Percentiles rank a stretch among this genome's conserved stretches.
These are phyloP conservation scores for Vittaforma corneae DNA, from an alignment of 371 early-diverging fungal genomes.

Conservation along the genomic window DNA sequence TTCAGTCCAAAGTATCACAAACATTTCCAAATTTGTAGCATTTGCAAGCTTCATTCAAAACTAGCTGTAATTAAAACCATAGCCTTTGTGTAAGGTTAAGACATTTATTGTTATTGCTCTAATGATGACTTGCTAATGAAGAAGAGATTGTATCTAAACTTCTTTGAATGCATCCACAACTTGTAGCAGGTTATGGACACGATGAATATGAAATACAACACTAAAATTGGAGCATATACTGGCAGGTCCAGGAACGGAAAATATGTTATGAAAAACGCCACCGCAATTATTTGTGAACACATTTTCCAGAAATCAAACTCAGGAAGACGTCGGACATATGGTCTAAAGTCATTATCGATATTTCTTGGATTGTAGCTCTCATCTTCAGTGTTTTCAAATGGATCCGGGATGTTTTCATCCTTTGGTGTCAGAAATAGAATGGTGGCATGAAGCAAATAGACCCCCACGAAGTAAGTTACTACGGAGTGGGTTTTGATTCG, in stretches of 20 bases:
- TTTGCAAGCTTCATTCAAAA: too few species aligned
- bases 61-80: too few species aligned
- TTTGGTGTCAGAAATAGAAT: slow-evolving; percentile 58
- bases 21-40: too few species aligned
- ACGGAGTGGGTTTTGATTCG: slow-evolving; percentile 40
- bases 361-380: slow-evolving; percentile 28
- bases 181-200: slow-evolving; percentile 81
- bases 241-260: slow-evolving; percentile 75
- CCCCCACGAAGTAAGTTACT: slow-evolving; percentile 53
- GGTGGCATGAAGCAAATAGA: slow-evolving; percentile 57
- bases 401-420: slow-evolving; percentile 54
- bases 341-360: slow-evolving; percentile 83
- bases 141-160: slow-evolving; percentile 76
- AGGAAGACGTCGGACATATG: slow-evolving; percentile 91
- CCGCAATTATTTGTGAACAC: slow-evolving; percentile 27
- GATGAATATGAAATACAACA: slow-evolving; percentile 81
- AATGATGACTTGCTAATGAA: not conserved
- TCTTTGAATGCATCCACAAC: slow-evolving; percentile 90
- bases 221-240: slow-evolving; percentile 71
- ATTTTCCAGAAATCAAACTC: slow-evolving; percentile 92
- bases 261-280: slow-evolving; percentile 46
- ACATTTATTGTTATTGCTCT: not conserved
- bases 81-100: too few species aligned
- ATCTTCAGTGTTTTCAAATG: slow-evolving; percentile 53
- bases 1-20: too few species aligned